A percentile compares a stretch with the other conserved stretches of the same genome.
Conservation (phyloP, 164 flowering plant species). For the Litsea cubeba region DNA sequence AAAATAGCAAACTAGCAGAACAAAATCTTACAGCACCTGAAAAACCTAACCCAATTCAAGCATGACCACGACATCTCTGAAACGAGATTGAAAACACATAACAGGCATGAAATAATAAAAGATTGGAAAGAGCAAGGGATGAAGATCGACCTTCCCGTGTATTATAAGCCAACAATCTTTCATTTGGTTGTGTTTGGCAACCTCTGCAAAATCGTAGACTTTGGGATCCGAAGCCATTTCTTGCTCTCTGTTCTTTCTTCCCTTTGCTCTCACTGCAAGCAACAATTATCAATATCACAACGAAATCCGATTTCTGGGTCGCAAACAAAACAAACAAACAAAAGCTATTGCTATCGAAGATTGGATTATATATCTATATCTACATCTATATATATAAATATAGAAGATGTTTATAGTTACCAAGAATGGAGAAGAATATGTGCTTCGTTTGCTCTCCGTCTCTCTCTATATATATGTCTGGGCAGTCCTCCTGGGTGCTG, state of each 20-base stretch:
- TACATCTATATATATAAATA: neutral
- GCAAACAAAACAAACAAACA: no score
- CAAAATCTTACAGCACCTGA: neutral
- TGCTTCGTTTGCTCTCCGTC: no score
- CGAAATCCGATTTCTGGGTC: neutral
- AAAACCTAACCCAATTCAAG: neutral
- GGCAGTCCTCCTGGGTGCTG: no score
- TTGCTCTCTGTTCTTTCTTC: no score
- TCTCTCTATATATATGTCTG: no score
- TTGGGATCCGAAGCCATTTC: conserved; percentile 42
- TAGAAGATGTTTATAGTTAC: neutral
- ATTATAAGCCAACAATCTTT: conserved; percentile 90
- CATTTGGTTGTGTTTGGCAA: conserved; percentile 53
- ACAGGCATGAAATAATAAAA: no score
- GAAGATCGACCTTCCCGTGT: conserved; percentile 54
- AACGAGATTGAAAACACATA: no score
- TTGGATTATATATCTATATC: neutral
- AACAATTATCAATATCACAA: neutral
- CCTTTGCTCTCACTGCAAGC: neutral
- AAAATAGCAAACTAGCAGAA: neutral
- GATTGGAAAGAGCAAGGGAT: neutral
- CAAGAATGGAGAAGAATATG: no score
- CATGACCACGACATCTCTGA: no score
- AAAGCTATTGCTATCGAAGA: neutral
- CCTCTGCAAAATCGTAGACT: conserved; percentile 52